These are phyloP conservation scores for Aspergillus ochraceus DNA, from an alignment of 2,329 filamentous ascomycete genomes.

Conservation along the genomic window DNA sequence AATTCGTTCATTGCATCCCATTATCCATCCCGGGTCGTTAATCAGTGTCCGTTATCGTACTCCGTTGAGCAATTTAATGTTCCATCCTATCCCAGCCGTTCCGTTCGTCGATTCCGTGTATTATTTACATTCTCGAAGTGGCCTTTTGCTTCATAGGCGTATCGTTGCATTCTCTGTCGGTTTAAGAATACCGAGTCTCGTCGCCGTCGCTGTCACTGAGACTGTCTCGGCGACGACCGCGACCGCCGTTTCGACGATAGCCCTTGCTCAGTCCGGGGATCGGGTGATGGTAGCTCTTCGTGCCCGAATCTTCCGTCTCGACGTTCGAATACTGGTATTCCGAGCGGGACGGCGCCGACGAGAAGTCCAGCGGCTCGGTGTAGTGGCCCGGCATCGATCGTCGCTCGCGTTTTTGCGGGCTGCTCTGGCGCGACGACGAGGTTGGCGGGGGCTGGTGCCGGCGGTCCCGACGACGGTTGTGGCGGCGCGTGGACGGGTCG, in stretches of 20 bases:
- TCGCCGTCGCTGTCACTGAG: constrained; percentile 55
- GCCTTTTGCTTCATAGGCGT: background rate
- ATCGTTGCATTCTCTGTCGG: background rate
- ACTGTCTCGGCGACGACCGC: constrained; percentile 51
- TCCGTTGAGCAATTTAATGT: background rate
- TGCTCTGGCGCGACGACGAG: constrained; percentile 35
- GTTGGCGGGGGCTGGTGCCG: constrained; percentile 24
- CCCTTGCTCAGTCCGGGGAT: constrained; percentile 55
- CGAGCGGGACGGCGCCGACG: constrained; percentile 37
- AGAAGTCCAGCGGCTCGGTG: constrained; percentile 46
- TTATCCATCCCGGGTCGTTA: background rate
- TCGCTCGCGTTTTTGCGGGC: constrained; percentile 37
- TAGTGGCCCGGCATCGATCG: constrained; percentile 41
- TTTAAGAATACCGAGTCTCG: constrained; percentile 31
- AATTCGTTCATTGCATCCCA: background rate
- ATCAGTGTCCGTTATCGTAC: background rate
- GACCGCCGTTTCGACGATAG: constrained; percentile 38
- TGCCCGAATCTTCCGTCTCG: constrained; percentile 47
- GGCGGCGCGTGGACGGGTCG: constrained; percentile 30
- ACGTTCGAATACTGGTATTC: constrained; percentile 45
- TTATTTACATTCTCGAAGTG: constrained; percentile 7
- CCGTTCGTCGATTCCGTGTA: background rate
- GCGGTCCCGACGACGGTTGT: constrained; percentile 33
- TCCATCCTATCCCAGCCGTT: background rate
- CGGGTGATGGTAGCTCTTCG: constrained; percentile 58